phyloP scores from a whole-genome alignment of 2,329 filamentous ascomycete genomes.

The Byssothecium circinans region DNA sequence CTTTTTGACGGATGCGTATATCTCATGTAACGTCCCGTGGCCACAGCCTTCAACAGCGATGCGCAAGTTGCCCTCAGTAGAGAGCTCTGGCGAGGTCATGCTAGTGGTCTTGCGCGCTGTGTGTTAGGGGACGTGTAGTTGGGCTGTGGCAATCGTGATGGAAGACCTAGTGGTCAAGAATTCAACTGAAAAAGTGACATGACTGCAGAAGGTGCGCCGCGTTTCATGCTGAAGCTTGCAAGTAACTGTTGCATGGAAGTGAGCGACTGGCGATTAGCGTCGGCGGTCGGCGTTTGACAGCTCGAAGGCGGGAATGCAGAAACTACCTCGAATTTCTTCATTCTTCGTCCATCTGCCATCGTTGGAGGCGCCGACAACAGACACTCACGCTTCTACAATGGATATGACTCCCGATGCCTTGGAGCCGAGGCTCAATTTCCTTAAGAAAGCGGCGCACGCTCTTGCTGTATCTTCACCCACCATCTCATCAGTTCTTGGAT shows the following conservation, averaged over 20 bases:
- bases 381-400: constrained; percentile 3
- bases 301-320: constrained; percentile 3
- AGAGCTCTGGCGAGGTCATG: constrained; percentile 32
- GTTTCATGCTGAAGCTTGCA: too few species aligned
- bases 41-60: constrained; percentile 89
- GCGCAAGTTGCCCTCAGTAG: constrained; percentile 53
- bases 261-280: constrained; percentile 26
- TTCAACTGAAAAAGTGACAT: neutral
- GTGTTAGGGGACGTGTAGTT: neutral
- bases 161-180: neutral
- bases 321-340: too few species aligned
- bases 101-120: neutral
- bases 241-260: too few species aligned
- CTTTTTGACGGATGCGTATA: constrained; percentile 76
- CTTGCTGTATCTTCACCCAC: constrained; percentile 37
- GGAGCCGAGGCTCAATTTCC: constrained; percentile 31
- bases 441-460: constrained; percentile 38
- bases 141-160: too few species aligned
- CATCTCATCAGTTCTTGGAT: constrained; percentile 35
- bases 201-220: neutral
- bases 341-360: neutral
- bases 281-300: constrained; percentile 24
- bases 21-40: constrained; percentile 87
- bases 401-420: constrained; percentile 24
- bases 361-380: constrained; percentile 7